A percentile compares a stretch with the other conserved stretches of the same genome.
These are phyloP conservation scores for Butyriboletus appendiculatus DNA, from an alignment of 1,284 basidiomycete genomes.

Conservation along the genomic window DNA sequence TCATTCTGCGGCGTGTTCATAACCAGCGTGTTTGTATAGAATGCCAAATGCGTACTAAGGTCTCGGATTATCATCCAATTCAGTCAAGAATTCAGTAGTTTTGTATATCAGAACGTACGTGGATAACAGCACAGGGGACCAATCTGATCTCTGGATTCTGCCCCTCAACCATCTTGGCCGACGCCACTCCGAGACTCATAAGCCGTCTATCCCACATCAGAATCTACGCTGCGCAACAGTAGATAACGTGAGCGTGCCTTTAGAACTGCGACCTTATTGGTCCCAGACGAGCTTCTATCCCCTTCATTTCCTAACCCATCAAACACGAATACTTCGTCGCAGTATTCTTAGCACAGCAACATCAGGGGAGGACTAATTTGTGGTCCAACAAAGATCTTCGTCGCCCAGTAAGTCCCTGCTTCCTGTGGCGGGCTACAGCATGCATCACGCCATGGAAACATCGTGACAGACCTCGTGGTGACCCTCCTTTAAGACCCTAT, in stretches of 20 bases:
- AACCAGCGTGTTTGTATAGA: no score
- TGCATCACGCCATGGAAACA: background rate
- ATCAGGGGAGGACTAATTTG: constrained; percentile 3
- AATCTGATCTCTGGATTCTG: no score
- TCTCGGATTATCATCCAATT: no score
- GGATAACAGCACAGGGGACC: no score
- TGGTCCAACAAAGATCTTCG: constrained; percentile 7
- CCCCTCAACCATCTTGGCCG: no score
- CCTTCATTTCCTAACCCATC: background rate
- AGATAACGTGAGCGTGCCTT: background rate
- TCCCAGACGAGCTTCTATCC: background rate
- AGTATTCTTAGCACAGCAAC: constrained; percentile 7
- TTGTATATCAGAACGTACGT: no score
- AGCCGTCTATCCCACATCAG: no score
- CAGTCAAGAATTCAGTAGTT: no score
- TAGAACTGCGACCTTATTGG: background rate
- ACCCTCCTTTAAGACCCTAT: constrained; percentile 6
- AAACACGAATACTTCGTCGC: constrained; percentile 2
- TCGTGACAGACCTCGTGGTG: constrained; percentile 11
- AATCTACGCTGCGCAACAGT: no score
- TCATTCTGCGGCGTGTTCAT: no score
- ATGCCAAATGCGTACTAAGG: no score
- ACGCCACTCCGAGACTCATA: no score
- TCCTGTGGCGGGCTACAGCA: constrained; percentile 3
- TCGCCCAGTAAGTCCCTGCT: constrained; percentile 7